A percentile compares a stretch with the other conserved stretches of the same genome.
Evolutionary conservation across 2,329 filamentous ascomycete genomes (phyloP).

Genomic region (Talaromyces islandicus): DNA sequence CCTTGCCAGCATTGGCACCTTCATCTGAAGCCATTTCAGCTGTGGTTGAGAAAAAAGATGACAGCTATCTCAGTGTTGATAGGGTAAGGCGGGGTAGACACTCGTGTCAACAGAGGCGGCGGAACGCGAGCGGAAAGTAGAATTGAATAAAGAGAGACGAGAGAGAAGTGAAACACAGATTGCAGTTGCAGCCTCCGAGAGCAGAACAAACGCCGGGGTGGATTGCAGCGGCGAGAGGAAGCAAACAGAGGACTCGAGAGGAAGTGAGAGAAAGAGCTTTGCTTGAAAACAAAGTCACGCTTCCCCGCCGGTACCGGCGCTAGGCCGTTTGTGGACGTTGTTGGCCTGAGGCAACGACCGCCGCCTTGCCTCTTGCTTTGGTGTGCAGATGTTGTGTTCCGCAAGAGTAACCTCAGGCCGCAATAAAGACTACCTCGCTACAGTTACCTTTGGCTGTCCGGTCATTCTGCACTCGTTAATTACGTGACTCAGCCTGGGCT

Average conservation of each 20-base stretch:
- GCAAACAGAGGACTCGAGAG: neutral
- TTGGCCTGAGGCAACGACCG: neutral
- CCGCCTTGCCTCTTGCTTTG: neutral
- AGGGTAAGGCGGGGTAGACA: constrained; percentile 7
- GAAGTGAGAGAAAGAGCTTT: neutral
- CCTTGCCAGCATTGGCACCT: constrained; percentile 27
- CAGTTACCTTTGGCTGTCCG: neutral
- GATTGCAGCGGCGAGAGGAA: neutral
- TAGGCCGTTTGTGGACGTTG: constrained; percentile 2
- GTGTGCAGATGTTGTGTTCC: neutral
- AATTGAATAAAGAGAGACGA: neutral
- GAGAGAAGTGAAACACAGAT: neutral
- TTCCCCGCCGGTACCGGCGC: constrained; percentile 4
- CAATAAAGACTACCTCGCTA: neutral
- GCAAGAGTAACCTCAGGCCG: neutral
- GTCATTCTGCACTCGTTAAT: neutral
- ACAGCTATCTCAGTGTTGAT: neutral
- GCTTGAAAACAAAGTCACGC: neutral
- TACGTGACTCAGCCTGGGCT: neutral
- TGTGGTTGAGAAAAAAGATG: constrained; percentile 22
- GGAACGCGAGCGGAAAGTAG: neutral
- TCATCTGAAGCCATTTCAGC: constrained; percentile 37
- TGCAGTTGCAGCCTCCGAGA: neutral
- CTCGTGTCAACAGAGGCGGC: neutral
- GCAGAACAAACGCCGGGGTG: neutral